These are phyloP conservation scores for Paramecium octaurelia DNA, from an alignment of 73 alveolate genomes.

Conservation along the genomic window DNA sequence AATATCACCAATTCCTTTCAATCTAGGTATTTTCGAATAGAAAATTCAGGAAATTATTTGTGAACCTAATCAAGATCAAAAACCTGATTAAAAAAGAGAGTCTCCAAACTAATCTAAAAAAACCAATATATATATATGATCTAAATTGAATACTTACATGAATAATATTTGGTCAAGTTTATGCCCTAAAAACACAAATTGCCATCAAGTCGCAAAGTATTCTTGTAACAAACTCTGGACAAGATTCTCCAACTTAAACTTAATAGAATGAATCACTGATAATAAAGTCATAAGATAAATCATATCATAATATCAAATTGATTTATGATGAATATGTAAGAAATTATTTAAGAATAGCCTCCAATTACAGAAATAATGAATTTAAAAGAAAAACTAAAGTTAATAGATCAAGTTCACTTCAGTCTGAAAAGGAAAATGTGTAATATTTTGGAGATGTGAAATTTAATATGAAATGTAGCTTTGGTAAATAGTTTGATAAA, in stretches of 20 bases:
- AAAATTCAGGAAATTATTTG: too few species aligned
- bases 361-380: not conserved
- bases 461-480: not conserved
- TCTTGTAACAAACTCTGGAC: not conserved
- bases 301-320: not conserved
- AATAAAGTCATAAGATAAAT: not conserved
- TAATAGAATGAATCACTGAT: not conserved
- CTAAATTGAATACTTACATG: not conserved
- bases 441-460: not conserved
- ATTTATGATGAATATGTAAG: not conserved
- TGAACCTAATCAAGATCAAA: too few species aligned
- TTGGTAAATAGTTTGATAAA: not conserved
- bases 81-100: too few species aligned
- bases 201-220: not conserved
- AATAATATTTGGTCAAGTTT: not conserved
- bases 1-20: too few species aligned
- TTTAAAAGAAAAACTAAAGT: not conserved
- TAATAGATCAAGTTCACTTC: not conserved
- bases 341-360: not conserved
- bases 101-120: too few species aligned
- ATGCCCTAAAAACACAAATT: not conserved
- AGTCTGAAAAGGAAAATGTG: not conserved
- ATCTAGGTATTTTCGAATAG: too few species aligned
- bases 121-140: too few species aligned
- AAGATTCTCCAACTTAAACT: not conserved